Evolutionary conservation across 345 rosid genomes (phyloP).

Genomic region (Microcos paniculata): DNA sequence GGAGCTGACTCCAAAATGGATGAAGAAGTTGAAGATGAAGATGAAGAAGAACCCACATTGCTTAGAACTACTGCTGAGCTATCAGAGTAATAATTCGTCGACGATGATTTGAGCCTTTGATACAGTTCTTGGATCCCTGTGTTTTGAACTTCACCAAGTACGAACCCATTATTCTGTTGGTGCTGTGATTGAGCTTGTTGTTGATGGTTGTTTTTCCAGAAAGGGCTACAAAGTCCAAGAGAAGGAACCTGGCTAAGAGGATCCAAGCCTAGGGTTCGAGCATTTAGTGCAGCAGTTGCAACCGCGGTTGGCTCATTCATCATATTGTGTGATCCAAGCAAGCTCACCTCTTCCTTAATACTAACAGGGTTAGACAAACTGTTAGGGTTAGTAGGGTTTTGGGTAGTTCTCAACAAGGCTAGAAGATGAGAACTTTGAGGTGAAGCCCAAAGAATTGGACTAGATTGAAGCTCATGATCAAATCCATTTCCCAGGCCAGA

Average conservation of each 20-base stretch:
- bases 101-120: slow-evolving; percentile 52
- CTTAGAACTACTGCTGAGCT: slow-evolving; percentile 28
- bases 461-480: slow-evolving; percentile 43
- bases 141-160: slow-evolving; percentile 38
- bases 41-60: slow-evolving; percentile 36
- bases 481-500: slow-evolving; percentile 40
- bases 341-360: slow-evolving; percentile 45
- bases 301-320: slow-evolving; percentile 32
- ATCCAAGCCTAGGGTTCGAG: slow-evolving; percentile 41
- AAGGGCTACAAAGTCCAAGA: slow-evolving; percentile 39
- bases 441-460: slow-evolving; percentile 48
- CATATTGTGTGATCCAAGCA: slow-evolving; percentile 34
- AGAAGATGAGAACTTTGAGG: slow-evolving; percentile 52
- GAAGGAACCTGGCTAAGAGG: slow-evolving; percentile 39
- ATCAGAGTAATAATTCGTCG: slow-evolving; percentile 30
- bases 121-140: slow-evolving; percentile 59
- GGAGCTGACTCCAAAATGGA: slow-evolving; percentile 49
- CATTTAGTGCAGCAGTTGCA: slow-evolving; percentile 22
- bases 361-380: slow-evolving; percentile 20
- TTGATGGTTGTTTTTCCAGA: slow-evolving; percentile 41
- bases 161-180: slow-evolving; percentile 36
- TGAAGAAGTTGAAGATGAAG: slow-evolving; percentile 30
- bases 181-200: slow-evolving; percentile 38
- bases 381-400: slow-evolving; percentile 51
- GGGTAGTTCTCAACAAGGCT: slow-evolving; percentile 46